Evolutionary conservation across 2,329 filamentous ascomycete species (phyloP), one percentile per base, ranked within the genome.

Genomic region (Calonectria henricotiae): DNA sequence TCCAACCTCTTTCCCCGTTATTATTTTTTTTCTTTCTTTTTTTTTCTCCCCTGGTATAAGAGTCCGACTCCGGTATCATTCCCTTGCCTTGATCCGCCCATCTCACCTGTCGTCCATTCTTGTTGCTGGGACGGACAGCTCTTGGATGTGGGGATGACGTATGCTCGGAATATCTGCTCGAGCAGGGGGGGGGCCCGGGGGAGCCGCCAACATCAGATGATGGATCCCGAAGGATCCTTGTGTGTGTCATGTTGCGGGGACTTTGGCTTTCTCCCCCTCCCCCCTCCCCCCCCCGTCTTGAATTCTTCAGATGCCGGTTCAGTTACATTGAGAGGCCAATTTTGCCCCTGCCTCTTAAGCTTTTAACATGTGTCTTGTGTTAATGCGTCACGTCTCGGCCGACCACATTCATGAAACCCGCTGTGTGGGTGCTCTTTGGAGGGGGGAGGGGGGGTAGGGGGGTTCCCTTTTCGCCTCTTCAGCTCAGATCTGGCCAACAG

Each of bases 201-300:
- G 51, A 39, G 32, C 51, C 51, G 32, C n/a, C n/a, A 25, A 58
- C 51, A 58, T 58, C 51, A 39, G 51, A 58, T 39, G 51, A 58
- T 58, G 32, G 51, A 23, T 55, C 32, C 32, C 11, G 13, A 7
- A 23, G 44, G 4, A 55, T 25, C 51, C 51, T 30, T 55, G 32
- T 13, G 20, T 20, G 51, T 39, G 51, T 55, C 51, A 37, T 20
- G 30, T 20, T 54, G 49, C 30, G 49, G 49, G 30, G 49, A 13
- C 51, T 37, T 54, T 27, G 20, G 20, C 20, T 23, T n/a, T 23
- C 4, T 30, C 6, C 7, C 9, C 12, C 6, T 4, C 9, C 12
- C 13, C 23, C 17, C 20, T 46, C 17, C 13, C 47, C 6, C 27
- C 4, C n/a, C 41, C 8, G 41, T 43, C 41, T 20, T 17, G 35